Evolutionary conservation across 2,329 filamentous ascomycete genomes (phyloP), one percentile per base, ranked within the genome.

Genomic region (Annulohypoxylon truncatum): DNA sequence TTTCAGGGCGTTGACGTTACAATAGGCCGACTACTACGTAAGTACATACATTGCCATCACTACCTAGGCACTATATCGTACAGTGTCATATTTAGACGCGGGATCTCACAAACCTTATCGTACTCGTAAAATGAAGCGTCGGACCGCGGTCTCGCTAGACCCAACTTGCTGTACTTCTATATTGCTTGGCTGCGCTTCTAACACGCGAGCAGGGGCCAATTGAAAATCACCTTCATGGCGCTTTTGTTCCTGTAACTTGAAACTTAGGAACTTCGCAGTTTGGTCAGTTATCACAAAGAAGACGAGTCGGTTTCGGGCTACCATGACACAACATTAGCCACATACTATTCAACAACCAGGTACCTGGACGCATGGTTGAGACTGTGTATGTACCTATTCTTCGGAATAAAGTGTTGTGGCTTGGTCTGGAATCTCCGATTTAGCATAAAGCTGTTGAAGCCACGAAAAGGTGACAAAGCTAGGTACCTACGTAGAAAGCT

Each of bases 21-120:
- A 64, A 47, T 67, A 13, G 50, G 50, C 64, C 53, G 56, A 64
- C 9, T 64, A 57, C 53, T 58, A 69, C n/a, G n/a, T n/a, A n/a
- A n/a, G n/a, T n/a, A n/a, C n/a, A n/a, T n/a, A n/a, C 52, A 53
- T 35, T 64, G n/a, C 42, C 58, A 63, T 63, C 29, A 22, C 33
- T 47, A 53, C 24, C 47, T 18, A n/a, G 5, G 9, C 20, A 24
- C 2, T 60, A 48, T 44, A 48, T 44, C 13, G 24, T 33, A 29
- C 31, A 53, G 40, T 46, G n/a, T 48, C 24, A 48, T 48, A 29
- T 47, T 38, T 22, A 31, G 9, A 24, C 46, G 22, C 31, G 9
- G 40, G 15, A 35, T 38, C 47, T 53, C 40, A 24, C 18, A 57
- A 31, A 48, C 15, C 53, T 44, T 20, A 46, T 38, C 35, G 44